Conservation (phyloP, 352 stramenopile species). For the Thalassiosira livingstoniorum region DNA sequence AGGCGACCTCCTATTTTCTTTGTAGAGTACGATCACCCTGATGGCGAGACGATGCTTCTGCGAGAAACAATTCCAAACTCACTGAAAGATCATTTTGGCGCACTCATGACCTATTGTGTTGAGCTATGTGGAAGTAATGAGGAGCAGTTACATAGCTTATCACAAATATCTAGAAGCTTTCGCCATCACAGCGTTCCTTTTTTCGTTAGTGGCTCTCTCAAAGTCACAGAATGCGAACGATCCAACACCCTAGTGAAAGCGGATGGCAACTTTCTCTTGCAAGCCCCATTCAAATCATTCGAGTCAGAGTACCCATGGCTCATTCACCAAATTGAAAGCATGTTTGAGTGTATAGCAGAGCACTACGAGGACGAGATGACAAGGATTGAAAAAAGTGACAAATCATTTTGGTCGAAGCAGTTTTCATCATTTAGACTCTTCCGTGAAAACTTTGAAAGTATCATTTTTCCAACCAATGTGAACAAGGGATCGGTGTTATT, state of each 20-base stretch:
- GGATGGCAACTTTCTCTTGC: neutral
- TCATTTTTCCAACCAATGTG: neutral
- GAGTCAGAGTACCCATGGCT: conserved; percentile 9
- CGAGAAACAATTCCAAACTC: neutral
- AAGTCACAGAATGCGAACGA: neutral
- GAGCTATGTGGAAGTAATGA: neutral
- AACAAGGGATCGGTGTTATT: neutral
- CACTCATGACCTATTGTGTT: conserved; percentile 8
- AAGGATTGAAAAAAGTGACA: neutral
- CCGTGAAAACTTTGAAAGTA: neutral
- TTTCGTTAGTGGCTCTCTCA: neutral
- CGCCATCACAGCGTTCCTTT: neutral
- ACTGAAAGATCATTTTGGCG: conserved; percentile 2
- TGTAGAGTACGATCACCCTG: neutral
- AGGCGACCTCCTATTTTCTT: conserved; percentile 6
- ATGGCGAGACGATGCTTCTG: neutral
- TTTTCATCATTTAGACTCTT: neutral
- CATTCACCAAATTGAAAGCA: neutral
- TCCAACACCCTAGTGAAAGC: neutral
- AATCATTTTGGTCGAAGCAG: neutral
- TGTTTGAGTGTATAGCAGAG: neutral
- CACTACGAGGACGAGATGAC: neutral
- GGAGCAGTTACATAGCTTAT: neutral
- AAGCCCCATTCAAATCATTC: neutral
- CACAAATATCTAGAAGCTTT: too few species aligned